Evolutionary conservation across 2,329 filamentous ascomycete species (phyloP).

Genomic region (Alternaria angustiovoidea): DNA sequence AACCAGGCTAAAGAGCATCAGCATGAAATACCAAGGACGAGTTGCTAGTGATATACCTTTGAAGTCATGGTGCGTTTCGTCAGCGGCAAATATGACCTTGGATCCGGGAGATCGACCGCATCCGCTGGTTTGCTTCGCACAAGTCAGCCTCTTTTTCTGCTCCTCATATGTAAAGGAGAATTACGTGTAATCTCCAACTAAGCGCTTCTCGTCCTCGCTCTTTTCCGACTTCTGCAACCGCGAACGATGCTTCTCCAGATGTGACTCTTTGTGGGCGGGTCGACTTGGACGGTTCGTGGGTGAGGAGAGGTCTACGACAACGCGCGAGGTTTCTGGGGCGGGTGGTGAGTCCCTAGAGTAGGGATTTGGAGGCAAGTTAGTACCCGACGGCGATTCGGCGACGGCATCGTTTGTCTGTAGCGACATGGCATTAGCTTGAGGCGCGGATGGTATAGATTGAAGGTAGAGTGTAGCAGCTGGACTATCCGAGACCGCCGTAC

Average conservation of each 20-base stretch:
- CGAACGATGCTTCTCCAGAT: neutral
- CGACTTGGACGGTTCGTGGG: constrained; percentile 4
- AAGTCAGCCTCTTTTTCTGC: constrained; percentile 16
- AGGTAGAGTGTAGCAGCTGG: neutral
- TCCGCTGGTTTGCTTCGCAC: constrained; percentile 26
- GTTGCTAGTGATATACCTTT: constrained; percentile 7
- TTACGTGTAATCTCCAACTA: constrained; percentile 30
- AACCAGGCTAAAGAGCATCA: constrained; percentile 26
- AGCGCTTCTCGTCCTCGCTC: constrained; percentile 24
- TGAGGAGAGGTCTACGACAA: constrained; percentile 22
- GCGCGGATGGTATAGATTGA: neutral
- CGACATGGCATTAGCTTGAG: constrained; percentile 27
- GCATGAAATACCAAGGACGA: neutral
- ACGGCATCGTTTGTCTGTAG: constrained; percentile 33
- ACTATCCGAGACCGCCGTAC: neutral
- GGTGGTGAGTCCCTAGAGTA: constrained; percentile 10
- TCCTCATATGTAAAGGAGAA: neutral
- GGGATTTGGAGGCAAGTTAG: constrained; percentile 14
- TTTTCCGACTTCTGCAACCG: neutral
- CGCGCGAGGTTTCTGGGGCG: neutral
- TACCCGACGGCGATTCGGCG: constrained; percentile 3
- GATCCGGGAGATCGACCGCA: constrained; percentile 24
- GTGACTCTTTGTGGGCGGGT: neutral
- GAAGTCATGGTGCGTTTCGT: constrained; percentile 3
- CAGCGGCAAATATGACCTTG: constrained; percentile 16